Conservation (phyloP, 164 flowering plant genomes). For the Chimonanthus salicifolius region DNA sequence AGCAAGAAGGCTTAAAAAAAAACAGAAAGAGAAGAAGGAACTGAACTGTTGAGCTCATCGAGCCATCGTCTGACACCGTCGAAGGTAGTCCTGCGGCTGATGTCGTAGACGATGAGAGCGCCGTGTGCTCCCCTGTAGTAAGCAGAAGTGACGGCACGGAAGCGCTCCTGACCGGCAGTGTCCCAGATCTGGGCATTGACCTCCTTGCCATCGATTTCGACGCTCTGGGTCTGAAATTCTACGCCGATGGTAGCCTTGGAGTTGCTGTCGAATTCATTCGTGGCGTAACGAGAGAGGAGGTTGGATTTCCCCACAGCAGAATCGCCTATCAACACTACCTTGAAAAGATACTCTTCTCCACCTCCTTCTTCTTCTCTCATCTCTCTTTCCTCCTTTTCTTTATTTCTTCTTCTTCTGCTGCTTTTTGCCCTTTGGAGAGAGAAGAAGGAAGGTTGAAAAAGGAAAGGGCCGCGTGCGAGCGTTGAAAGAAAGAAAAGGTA, state of each 20-base stretch:
- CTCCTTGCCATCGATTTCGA: constrained; percentile 41
- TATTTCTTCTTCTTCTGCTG: no score
- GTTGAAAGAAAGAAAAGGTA: no score
- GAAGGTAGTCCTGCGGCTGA: constrained; percentile 36
- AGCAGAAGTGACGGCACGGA: constrained; percentile 44
- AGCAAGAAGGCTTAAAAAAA: no score
- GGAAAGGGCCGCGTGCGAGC: no score
- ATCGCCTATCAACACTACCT: constrained; percentile 41
- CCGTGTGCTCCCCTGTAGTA: constrained; percentile 47
- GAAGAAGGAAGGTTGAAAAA: no score
- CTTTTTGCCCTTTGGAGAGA: no score
- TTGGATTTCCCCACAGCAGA: constrained; percentile 45
- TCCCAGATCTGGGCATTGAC: constrained; percentile 52
- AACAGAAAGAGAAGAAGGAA: no score
- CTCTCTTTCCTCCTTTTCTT: no score
- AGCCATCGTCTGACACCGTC: constrained; percentile 39
- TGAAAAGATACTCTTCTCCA: constrained; percentile 38
- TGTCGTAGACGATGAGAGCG: constrained; percentile 42
- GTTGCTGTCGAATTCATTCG: constrained; percentile 35
- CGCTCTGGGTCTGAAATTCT: constrained; percentile 43
- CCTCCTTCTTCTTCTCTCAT: constrained; percentile 24
- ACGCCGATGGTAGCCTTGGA: constrained; percentile 44
- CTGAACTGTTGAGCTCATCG: constrained; percentile 42
- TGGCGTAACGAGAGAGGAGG: constrained; percentile 30
- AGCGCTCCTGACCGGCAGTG: constrained; percentile 42